A percentile compares a stretch with the other conserved stretches of the same genome.
Evolutionary conservation across 73 alveolate genomes (phyloP).

Genomic region (Halteria grandinella): DNA sequence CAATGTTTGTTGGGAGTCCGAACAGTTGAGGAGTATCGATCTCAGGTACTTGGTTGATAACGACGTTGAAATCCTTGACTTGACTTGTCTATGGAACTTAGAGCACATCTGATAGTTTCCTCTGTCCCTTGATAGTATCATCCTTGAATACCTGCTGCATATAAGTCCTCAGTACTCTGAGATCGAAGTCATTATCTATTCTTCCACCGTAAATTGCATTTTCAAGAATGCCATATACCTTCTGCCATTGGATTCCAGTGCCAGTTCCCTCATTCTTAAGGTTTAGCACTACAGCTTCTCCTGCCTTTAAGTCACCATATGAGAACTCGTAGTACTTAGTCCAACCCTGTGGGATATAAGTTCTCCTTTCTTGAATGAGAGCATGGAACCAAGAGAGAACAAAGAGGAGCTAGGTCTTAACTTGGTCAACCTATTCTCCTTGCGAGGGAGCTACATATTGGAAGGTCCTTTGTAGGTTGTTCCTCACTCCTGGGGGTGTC

Average conservation of each 20-base stretch:
- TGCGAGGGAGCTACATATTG: constrained; percentile 89
- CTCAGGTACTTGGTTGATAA: constrained; percentile 95
- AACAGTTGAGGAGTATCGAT: constrained; percentile 97
- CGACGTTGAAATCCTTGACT: constrained; percentile 85
- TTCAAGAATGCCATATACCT: constrained; percentile 97
- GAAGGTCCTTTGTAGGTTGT: constrained; percentile 97
- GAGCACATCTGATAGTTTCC: constrained; percentile 66
- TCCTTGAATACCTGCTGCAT: constrained; percentile 92
- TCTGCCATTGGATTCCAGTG: constrained; percentile 92
- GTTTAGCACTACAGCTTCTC: constrained; percentile 84
- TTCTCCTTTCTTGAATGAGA: constrained; percentile 98
- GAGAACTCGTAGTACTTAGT: constrained; percentile 99
- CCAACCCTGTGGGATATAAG: constrained; percentile 99
- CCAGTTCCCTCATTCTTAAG: constrained; percentile 73
- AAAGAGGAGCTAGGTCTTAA: constrained; percentile 93
- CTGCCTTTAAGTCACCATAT: constrained; percentile 98
- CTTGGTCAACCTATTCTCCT: constrained; percentile 85
- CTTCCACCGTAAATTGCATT: constrained; percentile 99
- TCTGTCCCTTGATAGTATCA: constrained; percentile 80
- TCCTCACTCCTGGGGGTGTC: constrained; percentile 99
- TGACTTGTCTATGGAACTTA: constrained; percentile 73
- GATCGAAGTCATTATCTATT: constrained; percentile 98
- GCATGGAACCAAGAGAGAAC: constrained; percentile 99
- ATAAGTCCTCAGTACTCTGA: constrained; percentile 96
- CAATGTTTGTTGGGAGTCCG: constrained; percentile 99